A percentile compares a stretch with the other conserved stretches of the same genome.
Conservation (phyloP, 2,329 filamentous ascomycete genomes). For the Colletotrichum spinosum region DNA sequence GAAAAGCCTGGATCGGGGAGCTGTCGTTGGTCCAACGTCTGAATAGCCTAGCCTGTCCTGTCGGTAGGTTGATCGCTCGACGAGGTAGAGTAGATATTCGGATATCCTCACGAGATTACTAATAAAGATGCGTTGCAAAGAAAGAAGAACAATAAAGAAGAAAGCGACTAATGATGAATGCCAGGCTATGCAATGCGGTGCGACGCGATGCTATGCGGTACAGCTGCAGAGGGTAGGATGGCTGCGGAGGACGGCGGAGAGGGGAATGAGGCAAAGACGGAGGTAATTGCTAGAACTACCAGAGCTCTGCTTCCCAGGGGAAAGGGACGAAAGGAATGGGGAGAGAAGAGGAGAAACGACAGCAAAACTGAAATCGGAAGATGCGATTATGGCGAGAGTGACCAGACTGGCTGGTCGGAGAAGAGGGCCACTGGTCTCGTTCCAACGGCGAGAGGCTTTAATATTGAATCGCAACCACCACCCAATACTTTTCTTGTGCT, state of each 20-base stretch:
- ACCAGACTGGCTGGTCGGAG: conserved; percentile 32
- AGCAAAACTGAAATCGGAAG: background rate
- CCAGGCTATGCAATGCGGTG: too few species aligned
- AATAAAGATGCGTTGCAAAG: background rate
- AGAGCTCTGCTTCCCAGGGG: conserved; percentile 57
- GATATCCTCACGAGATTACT: too few species aligned
- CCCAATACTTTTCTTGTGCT: background rate
- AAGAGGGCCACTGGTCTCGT: background rate
- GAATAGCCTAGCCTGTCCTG: too few species aligned
- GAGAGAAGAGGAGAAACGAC: background rate
- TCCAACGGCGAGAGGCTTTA: conserved; percentile 24
- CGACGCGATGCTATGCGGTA: conserved; percentile 22
- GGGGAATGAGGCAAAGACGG: conserved; percentile 42
- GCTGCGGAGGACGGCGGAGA: background rate
- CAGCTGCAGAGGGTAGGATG: conserved; percentile 3
- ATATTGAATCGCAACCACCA: conserved; percentile 8
- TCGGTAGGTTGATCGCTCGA: too few species aligned
- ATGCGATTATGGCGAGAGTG: conserved; percentile 33
- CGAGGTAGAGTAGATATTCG: too few species aligned
- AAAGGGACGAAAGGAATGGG: conserved; percentile 34
- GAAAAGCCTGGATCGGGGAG: too few species aligned
- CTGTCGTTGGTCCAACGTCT: too few species aligned
- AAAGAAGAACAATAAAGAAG: conserved; percentile 5
- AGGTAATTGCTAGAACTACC: conserved; percentile 54
- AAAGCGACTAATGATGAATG: background rate